These are phyloP conservation scores for Stygiomarasmius scandens DNA, from an alignment of 1,284 basidiomycete species.

Conservation along the genomic window DNA sequence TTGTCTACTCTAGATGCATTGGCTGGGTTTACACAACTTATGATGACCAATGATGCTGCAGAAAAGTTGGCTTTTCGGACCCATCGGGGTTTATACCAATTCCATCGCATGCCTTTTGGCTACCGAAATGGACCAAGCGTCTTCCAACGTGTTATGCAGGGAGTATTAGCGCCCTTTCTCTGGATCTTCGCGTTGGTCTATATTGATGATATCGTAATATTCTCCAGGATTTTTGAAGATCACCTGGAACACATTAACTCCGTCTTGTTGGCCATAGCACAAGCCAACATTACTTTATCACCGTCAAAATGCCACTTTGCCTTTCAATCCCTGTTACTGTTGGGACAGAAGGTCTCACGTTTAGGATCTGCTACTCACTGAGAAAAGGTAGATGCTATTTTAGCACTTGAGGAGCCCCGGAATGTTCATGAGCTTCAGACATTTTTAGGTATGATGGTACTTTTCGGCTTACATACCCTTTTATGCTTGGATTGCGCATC, in stretches of 20 bases:
- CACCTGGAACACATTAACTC: too few species aligned
- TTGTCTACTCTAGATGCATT: too few species aligned
- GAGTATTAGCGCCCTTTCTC: conserved; percentile 11
- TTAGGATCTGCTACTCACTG: conserved; percentile 32
- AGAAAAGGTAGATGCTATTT: conserved; percentile 32
- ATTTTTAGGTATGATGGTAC: conserved; percentile 35
- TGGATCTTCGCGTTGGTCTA: conserved; percentile 8
- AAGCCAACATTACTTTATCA: conserved; percentile 28
- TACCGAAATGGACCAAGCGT: conserved; percentile 27
- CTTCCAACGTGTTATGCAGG: conserved; percentile 17
- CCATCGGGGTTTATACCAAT: conserved; percentile 30
- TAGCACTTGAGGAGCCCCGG: conserved; percentile 21
- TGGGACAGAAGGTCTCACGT: conserved; percentile 34
- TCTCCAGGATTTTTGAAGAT: too few species aligned
- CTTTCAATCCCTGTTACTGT: conserved; percentile 28
- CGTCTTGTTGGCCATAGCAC: conserved; percentile 17
- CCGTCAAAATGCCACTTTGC: conserved; percentile 31
- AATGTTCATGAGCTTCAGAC: conserved; percentile 26
- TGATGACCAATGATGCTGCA: conserved; percentile 12
- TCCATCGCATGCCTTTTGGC: conserved; percentile 32
- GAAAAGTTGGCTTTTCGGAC: conserved; percentile 30
- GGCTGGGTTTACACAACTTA: too few species aligned
- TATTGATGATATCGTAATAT: too few species aligned
- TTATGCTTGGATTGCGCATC: conserved; percentile 29
- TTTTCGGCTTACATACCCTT: conserved; percentile 35